These are phyloP conservation scores for Capronia americana DNA, from an alignment of 2,329 filamentous ascomycete species.

Conservation along the genomic window DNA sequence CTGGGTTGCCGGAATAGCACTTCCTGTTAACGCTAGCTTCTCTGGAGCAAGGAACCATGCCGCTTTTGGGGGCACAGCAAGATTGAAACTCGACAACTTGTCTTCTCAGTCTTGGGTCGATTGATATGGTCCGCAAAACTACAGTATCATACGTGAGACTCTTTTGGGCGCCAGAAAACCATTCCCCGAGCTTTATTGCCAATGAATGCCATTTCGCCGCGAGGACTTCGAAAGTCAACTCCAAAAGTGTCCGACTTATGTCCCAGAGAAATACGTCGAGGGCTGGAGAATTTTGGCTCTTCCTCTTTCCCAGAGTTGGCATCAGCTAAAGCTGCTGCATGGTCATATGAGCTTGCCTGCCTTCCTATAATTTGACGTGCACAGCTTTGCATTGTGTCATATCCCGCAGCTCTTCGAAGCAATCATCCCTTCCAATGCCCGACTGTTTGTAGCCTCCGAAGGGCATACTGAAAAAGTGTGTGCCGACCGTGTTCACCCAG, in stretches of 20 bases:
- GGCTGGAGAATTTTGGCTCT: background rate
- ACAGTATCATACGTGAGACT: background rate
- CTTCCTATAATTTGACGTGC: constrained; percentile 22
- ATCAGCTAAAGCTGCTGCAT: background rate
- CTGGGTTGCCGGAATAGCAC: background rate
- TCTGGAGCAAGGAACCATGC: background rate
- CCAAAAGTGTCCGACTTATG: background rate
- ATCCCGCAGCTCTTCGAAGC: constrained; percentile 24
- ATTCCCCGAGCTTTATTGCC: background rate
- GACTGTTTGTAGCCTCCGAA: constrained; percentile 34
- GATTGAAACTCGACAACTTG: background rate
- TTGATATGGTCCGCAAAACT: background rate
- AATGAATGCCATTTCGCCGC: background rate
- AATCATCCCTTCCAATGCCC: constrained; percentile 33
- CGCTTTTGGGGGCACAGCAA: background rate
- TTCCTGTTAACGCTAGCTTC: background rate
- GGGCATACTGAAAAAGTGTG: constrained; percentile 29
- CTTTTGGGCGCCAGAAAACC: background rate
- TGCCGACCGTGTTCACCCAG: constrained; percentile 29
- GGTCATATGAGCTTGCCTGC: background rate
- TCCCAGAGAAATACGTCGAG: background rate
- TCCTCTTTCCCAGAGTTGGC: background rate
- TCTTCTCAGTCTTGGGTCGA: background rate
- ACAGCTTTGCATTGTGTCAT: constrained; percentile 27
- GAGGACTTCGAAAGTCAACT: background rate